Conservation (phyloP, 148 eudicot genomes). For the Diospyros kaki region DNA sequence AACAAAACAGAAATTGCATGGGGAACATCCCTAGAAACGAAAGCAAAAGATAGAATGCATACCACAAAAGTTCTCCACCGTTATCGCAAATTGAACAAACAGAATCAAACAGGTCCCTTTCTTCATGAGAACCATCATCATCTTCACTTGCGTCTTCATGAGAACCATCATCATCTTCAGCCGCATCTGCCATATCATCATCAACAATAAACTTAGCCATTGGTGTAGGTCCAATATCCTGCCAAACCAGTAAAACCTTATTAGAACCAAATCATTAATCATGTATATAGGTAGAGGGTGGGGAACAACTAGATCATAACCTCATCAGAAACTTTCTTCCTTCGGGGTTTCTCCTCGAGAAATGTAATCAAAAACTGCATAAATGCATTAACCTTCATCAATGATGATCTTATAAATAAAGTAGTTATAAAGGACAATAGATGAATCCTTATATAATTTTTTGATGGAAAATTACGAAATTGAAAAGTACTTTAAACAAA, state of each 20-base stretch:
- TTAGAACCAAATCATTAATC: slow-evolving; percentile 1
- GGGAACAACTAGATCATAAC: slow-evolving; percentile 26
- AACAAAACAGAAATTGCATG: neutral
- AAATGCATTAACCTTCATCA: slow-evolving; percentile 1
- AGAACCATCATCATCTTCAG: slow-evolving; percentile 24
- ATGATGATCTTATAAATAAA: neutral
- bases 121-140: slow-evolving; percentile 39
- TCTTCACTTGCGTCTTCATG: slow-evolving; percentile 34
- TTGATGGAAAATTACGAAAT: neutral
- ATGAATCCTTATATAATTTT: neutral
- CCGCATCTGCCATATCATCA: slow-evolving; percentile 34
- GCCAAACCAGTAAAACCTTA: slow-evolving; percentile 15
- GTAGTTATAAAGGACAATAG: neutral
- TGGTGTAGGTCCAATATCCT: slow-evolving; percentile 35
- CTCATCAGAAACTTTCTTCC: slow-evolving; percentile 49
- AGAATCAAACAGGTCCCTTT: slow-evolving; percentile 53
- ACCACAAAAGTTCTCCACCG: slow-evolving; percentile 73
- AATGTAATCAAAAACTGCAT: slow-evolving; percentile 48
- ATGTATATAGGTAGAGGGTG: neutral
- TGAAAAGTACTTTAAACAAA: neutral
- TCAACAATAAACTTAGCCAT: slow-evolving; percentile 50
- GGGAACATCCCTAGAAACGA: neutral
- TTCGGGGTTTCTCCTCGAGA: slow-evolving; percentile 55
- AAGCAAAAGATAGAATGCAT: slow-evolving; percentile 13
- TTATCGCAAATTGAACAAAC: slow-evolving; percentile 92